Evolutionary conservation across 2,329 filamentous ascomycete genomes (phyloP).

Genomic region (Alternaria brassicicola): DNA sequence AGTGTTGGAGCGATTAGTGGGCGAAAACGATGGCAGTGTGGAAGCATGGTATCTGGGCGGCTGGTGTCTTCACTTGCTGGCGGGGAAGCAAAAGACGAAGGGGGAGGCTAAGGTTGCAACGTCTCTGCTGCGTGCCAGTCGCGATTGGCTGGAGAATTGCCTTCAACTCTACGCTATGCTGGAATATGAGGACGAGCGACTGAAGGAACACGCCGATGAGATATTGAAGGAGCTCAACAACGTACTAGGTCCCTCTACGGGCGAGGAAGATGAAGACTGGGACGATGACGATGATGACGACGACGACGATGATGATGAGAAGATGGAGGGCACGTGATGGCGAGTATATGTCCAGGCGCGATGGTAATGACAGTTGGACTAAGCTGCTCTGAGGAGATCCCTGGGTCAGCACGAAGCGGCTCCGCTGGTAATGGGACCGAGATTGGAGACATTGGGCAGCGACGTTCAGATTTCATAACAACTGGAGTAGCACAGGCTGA

Average conservation of each 20-base stretch:
- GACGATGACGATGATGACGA: conserved; percentile 48
- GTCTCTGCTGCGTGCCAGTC: conserved; percentile 72
- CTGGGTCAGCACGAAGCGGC: background rate
- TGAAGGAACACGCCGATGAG: conserved; percentile 77
- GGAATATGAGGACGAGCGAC: conserved; percentile 83
- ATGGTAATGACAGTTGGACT: background rate
- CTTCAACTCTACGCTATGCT: conserved; percentile 77
- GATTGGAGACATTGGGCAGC: background rate
- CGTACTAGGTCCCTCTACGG: conserved; percentile 51
- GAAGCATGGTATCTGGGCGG: conserved; percentile 97
- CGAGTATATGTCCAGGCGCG: background rate
- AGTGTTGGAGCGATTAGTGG: conserved; percentile 81
- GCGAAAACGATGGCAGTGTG: conserved; percentile 91
- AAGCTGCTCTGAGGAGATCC: background rate
- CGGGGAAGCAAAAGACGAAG: conserved; percentile 67
- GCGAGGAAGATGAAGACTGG: conserved; percentile 52
- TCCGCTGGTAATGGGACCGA: conserved; percentile 1
- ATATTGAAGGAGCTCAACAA: conserved; percentile 61
- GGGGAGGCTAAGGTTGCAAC: conserved; percentile 60
- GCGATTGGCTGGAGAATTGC: conserved; percentile 82
- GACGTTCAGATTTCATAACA: background rate
- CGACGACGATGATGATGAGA: conserved; percentile 29
- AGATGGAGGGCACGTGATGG: conserved; percentile 49
- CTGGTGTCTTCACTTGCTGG: conserved; percentile 84
- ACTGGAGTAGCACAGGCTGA: background rate